phyloP scores from a whole-genome alignment of 2,329 filamentous ascomycete genomes.

The Claviceps spartinae region DNA sequence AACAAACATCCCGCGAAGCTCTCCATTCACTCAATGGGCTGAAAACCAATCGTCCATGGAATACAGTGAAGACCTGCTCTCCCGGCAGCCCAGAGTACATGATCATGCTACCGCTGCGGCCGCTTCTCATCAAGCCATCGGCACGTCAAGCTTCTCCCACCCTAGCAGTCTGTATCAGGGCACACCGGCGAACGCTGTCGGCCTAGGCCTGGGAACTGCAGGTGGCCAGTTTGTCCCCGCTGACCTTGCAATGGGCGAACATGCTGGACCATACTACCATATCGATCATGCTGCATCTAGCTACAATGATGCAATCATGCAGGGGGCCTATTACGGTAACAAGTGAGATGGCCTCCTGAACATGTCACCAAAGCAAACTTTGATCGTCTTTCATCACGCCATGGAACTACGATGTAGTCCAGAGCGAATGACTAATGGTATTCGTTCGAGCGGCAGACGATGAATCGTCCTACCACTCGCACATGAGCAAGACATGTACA shows the following conservation, averaged over 20 bases:
- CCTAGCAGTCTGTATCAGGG: constrained; percentile 37
- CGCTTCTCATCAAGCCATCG: constrained; percentile 14
- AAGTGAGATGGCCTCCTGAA: constrained; percentile 7
- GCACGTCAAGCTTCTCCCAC: constrained; percentile 29
- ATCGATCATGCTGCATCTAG: constrained; percentile 20
- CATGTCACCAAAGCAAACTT: not conserved
- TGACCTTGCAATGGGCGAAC: constrained; percentile 4
- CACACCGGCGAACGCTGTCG: constrained; percentile 23
- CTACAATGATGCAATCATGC: constrained; percentile 23
- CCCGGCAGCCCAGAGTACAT: constrained; percentile 10
- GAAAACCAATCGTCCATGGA: constrained; percentile 11
- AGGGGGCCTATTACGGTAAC: constrained; percentile 19
- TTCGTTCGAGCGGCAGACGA: not conserved
- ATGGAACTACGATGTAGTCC: not conserved
- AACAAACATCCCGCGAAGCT: constrained; percentile 15
- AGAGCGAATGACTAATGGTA: not conserved
- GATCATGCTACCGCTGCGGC: not conserved
- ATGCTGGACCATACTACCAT: constrained; percentile 15
- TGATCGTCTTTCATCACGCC: not conserved
- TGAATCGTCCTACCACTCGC: not conserved
- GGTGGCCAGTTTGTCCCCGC: constrained; percentile 9
- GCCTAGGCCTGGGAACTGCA: constrained; percentile 1
- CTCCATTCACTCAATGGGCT: constrained; percentile 19
- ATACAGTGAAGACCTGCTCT: constrained; percentile 9
- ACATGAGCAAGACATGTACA: not conserved